phyloP scores from a whole-genome alignment of 2,329 filamentous ascomycete genomes.

The Aspergillus spinulosporus region DNA sequence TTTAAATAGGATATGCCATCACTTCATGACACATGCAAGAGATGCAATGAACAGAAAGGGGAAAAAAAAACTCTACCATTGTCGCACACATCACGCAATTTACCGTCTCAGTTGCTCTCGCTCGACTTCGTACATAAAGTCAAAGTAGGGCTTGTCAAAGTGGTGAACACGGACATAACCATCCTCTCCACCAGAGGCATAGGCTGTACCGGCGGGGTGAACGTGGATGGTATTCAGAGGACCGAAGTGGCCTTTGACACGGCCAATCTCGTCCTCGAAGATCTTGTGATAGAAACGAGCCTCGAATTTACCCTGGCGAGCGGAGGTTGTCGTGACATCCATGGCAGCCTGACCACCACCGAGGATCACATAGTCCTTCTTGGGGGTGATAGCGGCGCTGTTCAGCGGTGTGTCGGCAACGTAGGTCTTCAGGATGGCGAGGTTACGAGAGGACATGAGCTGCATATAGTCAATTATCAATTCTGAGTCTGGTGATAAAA shows the following conservation, averaged over 20 bases:
- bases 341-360: constrained; percentile 98
- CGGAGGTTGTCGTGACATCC: constrained; percentile 94
- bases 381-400: constrained; percentile 87
- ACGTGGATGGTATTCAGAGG: constrained; percentile 94
- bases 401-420: constrained; percentile 91
- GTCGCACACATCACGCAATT: constrained; percentile 22
- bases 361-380: constrained; percentile 97
- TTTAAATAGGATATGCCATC: constrained; percentile 25
- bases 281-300: constrained; percentile 99
- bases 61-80: constrained; percentile 19
- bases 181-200: constrained; percentile 95
- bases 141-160: constrained; percentile 98
- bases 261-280: constrained; percentile 97
- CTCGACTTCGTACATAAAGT: constrained; percentile 99
- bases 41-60: constrained; percentile 29
- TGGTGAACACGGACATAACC: constrained; percentile 98
- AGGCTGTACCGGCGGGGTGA: constrained; percentile 86
- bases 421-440: constrained; percentile 92
- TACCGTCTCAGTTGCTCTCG: constrained; percentile 64
- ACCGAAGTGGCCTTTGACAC: constrained; percentile 96
- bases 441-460: constrained; percentile 81
- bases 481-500: neutral
- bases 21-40: constrained; percentile 41
- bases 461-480: constrained; percentile 34
- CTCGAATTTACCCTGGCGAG: constrained; percentile 98